Conservation (phyloP, 305 asterid genomes). For the Euphrasia arctica region DNA sequence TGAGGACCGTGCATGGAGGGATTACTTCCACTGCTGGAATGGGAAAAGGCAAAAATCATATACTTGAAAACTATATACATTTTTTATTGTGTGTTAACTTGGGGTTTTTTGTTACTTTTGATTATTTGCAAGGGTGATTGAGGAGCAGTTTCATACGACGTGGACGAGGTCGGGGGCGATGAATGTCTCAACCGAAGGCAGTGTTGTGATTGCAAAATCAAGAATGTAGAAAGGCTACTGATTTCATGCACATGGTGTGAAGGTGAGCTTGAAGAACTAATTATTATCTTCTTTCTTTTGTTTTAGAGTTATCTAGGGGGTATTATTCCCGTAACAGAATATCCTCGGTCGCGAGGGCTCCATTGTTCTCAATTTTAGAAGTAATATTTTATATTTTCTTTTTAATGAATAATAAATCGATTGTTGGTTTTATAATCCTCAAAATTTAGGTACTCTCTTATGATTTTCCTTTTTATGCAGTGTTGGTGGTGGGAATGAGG, state of each 20-base stretch:
- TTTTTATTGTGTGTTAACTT: background rate
- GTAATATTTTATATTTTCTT: too few relatives aligned
- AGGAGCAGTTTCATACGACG: constrained; percentile 82
- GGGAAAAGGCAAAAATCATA: constrained; percentile 67
- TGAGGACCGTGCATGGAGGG: constrained; percentile 96
- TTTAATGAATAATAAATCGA: too few relatives aligned
- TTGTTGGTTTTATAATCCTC: too few relatives aligned
- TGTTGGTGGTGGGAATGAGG: too few relatives aligned
- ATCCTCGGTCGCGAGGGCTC: too few relatives aligned
- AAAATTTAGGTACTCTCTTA: too few relatives aligned
- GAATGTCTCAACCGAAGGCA: constrained; percentile 48
- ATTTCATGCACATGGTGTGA: background rate
- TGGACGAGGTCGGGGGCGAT: constrained; percentile 83
- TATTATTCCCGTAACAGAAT: too few relatives aligned
- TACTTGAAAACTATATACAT: background rate
- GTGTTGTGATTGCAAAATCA: constrained; percentile 73
- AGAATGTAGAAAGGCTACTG: constrained; percentile 47
- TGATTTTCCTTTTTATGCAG: too few relatives aligned
- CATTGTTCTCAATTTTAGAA: too few relatives aligned
- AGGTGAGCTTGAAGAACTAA: constrained; percentile 19
- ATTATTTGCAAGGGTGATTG: constrained; percentile 67
- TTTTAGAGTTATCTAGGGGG: too few relatives aligned
- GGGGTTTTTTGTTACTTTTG: background rate
- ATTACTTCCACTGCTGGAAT: constrained; percentile 95
- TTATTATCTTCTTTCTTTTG: too few relatives aligned